A percentile compares a stretch with the other conserved stretches of the same genome.
These are phyloP conservation scores for Dioscorea zingiberensis DNA, from an alignment of 106 monocot species.

Conservation along the genomic window DNA sequence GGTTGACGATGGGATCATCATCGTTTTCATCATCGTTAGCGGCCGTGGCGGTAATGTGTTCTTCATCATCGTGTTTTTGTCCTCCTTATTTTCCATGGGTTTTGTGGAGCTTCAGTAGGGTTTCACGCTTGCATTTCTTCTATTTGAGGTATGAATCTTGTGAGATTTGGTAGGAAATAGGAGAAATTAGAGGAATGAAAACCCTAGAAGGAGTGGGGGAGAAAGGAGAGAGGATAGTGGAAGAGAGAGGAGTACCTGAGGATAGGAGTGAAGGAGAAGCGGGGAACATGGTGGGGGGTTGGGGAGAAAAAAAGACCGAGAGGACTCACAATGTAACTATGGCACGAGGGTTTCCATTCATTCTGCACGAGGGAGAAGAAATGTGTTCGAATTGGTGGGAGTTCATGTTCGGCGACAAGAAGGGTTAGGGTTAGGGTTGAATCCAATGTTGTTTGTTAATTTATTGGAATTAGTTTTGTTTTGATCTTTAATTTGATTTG, in stretches of 20 bases:
- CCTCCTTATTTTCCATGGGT: slow-evolving; percentile 31
- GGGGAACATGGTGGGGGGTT: slow-evolving; percentile 7
- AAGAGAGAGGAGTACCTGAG: background rate
- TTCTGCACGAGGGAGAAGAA: too few relatives aligned
- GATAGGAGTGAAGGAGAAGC: background rate
- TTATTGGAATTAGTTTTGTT: too few relatives aligned
- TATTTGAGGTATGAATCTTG: slow-evolving; percentile 67
- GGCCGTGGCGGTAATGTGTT: background rate
- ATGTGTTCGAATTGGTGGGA: too few relatives aligned
- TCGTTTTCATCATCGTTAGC: slow-evolving; percentile 28
- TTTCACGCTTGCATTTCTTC: slow-evolving; percentile 72
- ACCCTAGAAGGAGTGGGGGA: background rate
- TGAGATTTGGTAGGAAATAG: background rate
- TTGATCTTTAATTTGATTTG: too few relatives aligned
- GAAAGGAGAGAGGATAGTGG: too few relatives aligned
- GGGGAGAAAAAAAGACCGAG: slow-evolving; percentile 25
- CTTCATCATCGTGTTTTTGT: slow-evolving; percentile 46
- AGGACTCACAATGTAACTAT: background rate
- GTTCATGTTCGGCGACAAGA: too few relatives aligned
- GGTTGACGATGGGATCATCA: slow-evolving; percentile 11
- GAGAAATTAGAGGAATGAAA: background rate
- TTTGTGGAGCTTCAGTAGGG: slow-evolving; percentile 35
- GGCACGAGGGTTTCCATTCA: too few relatives aligned
- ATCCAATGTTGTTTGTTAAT: too few relatives aligned
- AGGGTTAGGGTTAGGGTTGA: too few relatives aligned